Base-by-base conservation (phyloP, 192 early-diverging fungal genomes). In the Linnemannia schmuckeri region DNA sequence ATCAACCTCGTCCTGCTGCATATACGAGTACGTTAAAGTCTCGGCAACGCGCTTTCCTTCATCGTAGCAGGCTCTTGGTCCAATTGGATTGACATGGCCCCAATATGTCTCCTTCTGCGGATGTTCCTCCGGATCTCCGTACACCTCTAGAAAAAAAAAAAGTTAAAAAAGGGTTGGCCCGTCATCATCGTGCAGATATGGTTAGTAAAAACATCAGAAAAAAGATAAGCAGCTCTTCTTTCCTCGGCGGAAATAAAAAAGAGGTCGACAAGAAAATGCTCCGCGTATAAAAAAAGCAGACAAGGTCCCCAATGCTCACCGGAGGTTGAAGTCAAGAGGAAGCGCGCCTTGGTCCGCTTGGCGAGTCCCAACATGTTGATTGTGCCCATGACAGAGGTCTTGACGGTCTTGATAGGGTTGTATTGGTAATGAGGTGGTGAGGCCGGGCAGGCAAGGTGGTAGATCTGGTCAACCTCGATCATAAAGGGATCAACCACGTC, bases 41-140 rank as follows among this genome's bases (percentile, higher is more conserved):
- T 97, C 96, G n/a, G 95, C 95, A 38, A 95, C 93, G 47, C 96
- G 92, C 78, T 97, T 97, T 49, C 95, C 96, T 88, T 97, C 96
- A 70, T 97, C 96, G 85, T 97, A 97, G 82, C 96, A 97, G 5
- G 95, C 95, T 66, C 96, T 87, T 20, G 95, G 95, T 46, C 96
- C 96, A 76, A 96, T 96, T 63, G 94, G 93, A 78, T 94, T 93
- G 10, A 94, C 92, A 86, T 93, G 88, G 24, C 96, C 96, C 96
- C 96, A 97, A 78, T 97, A 97, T 12, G 93, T 92, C 84, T 97
- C 96, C 73, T 92, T 92, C 90, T 97, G 96, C 20, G 96, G 96
- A 80, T 96, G 95, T 84, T 95, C 94, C 81, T 95, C 92, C 15
- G 96, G 96, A 89, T 97, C 96, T 55, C 96, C 96, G 83, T 97